Evolutionary conservation across 345 rosid genomes (phyloP).

Genomic region (Ailanthus altissimus): DNA sequence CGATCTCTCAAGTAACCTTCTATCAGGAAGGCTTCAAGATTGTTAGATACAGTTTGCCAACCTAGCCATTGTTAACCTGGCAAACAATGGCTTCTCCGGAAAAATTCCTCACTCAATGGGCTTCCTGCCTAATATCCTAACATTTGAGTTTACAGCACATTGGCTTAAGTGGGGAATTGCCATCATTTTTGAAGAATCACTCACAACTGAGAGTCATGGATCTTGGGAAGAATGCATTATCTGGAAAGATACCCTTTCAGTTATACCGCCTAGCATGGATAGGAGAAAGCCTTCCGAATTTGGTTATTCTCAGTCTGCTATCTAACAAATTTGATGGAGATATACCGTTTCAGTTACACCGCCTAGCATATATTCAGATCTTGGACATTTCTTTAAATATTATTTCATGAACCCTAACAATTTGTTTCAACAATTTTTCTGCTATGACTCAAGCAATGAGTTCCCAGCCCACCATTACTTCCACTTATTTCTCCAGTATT

Average conservation of each 20-base stretch:
- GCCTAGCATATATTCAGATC: not conserved
- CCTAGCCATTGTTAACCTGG: constrained; percentile 12
- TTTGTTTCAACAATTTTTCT: constrained; percentile 4
- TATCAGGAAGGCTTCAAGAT: constrained; percentile 37
- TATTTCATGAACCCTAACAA: constrained; percentile 2
- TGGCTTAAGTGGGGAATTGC: constrained; percentile 33
- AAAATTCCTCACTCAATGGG: constrained; percentile 27
- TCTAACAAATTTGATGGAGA: not conserved
- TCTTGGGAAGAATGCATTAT: not conserved
- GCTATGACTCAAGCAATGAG: not conserved
- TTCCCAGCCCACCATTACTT: not conserved
- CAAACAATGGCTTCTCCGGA: constrained; percentile 25
- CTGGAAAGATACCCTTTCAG: constrained; percentile 2
- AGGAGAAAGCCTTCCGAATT: not conserved
- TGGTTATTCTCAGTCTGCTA: not conserved
- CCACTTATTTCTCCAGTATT: no score
- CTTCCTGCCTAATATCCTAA: constrained; percentile 27
- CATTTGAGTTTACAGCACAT: constrained; percentile 36
- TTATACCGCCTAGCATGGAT: no score
- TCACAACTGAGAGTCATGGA: constrained; percentile 3
- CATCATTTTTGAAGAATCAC: constrained; percentile 28
- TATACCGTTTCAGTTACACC: not conserved
- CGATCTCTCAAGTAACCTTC: constrained; percentile 39
- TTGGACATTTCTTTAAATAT: constrained; percentile 9
- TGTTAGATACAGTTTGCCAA: not conserved